Evolutionary conservation across 1,284 basidiomycete species (phyloP).

Genomic region (Leccinum ponderosum): DNA sequence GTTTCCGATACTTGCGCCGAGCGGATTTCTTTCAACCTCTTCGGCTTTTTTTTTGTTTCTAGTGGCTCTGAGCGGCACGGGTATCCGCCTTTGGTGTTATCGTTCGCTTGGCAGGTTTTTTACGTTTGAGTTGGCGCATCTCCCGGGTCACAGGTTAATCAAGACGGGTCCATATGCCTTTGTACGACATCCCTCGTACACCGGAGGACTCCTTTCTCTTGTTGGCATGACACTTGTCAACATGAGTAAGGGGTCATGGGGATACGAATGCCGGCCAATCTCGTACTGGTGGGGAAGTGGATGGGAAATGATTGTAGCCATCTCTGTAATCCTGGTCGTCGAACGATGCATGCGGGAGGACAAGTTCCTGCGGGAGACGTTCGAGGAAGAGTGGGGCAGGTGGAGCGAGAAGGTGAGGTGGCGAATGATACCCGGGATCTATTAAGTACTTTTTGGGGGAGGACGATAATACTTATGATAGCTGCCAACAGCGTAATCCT

Average conservation of each 20-base stretch:
- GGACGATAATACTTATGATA: not conserved
- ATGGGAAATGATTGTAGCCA: slow-evolving; percentile 1
- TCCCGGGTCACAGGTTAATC: slow-evolving; percentile 21
- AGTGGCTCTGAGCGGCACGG: not conserved
- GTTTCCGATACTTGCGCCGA: not conserved
- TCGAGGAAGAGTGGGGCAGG: slow-evolving; percentile 18
- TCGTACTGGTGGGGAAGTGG: slow-evolving; percentile 10
- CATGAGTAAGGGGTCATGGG: slow-evolving; percentile 10
- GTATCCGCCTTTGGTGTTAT: slow-evolving; percentile 9
- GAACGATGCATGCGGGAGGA: slow-evolving; percentile 18
- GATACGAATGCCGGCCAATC: slow-evolving; percentile 7
- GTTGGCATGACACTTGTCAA: slow-evolving; percentile 3
- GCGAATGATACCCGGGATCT: slow-evolving; percentile 20
- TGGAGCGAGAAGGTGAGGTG: slow-evolving; percentile 21
- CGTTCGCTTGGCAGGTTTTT: slow-evolving; percentile 20
- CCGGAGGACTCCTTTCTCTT: slow-evolving; percentile 12
- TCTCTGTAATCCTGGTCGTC: slow-evolving; percentile 1
- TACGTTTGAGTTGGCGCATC: slow-evolving; percentile 24
- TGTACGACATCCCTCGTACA: slow-evolving; percentile 33
- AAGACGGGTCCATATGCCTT: slow-evolving; percentile 25
- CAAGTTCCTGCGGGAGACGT: slow-evolving; percentile 12
- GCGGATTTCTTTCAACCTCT: not conserved
- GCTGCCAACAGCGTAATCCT: not conserved
- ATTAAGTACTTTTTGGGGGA: slow-evolving; percentile 5
- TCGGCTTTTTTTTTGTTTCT: not conserved